These are phyloP conservation scores for Leccinum subspadiceum DNA, from an alignment of 1,284 basidiomycete species.

Conservation along the genomic window DNA sequence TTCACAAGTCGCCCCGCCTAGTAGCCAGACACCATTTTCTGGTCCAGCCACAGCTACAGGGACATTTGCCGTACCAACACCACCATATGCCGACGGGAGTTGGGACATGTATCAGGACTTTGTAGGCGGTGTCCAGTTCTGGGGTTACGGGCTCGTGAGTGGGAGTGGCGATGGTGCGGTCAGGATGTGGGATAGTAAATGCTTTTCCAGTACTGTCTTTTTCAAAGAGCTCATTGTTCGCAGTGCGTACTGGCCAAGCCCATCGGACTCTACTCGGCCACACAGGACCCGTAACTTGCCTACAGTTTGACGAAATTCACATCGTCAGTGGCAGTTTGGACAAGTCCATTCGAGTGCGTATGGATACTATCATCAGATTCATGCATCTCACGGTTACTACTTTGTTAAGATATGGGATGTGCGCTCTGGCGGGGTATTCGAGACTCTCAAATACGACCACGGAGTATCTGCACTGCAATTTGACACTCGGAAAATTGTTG, in stretches of 20 bases:
- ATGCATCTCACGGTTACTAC: conserved; percentile 1
- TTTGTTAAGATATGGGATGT: conserved; percentile 88
- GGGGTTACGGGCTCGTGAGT: conserved; percentile 97
- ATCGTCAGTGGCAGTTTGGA: conserved; percentile 92
- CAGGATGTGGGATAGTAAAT: conserved; percentile 98
- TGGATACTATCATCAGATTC: not conserved
- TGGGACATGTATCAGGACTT: conserved; percentile 98
- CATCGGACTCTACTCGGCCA: conserved; percentile 94
- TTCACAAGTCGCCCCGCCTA: conserved; percentile 56
- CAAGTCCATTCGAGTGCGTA: conserved; percentile 83
- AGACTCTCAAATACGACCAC: conserved; percentile 90
- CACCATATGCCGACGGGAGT: conserved; percentile 86
- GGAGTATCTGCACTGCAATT: conserved; percentile 93
- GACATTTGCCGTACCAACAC: conserved; percentile 78
- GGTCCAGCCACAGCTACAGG: conserved; percentile 58
- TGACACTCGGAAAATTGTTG: conserved; percentile 90
- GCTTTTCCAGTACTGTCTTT: not conserved
- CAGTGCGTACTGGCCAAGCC: conserved; percentile 97
- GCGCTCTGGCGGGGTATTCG: conserved; percentile 83
- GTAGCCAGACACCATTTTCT: conserved; percentile 47
- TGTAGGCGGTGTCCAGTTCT: conserved; percentile 96
- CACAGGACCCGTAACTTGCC: conserved; percentile 88
- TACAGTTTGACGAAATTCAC: conserved; percentile 97
- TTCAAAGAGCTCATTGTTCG: conserved; percentile 10
- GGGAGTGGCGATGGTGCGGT: conserved; percentile 97